Evolutionary conservation across 2,329 filamentous ascomycete genomes (phyloP), one percentile per base, ranked within the genome.

Genomic region (Leptographium wingfieldii): DNA sequence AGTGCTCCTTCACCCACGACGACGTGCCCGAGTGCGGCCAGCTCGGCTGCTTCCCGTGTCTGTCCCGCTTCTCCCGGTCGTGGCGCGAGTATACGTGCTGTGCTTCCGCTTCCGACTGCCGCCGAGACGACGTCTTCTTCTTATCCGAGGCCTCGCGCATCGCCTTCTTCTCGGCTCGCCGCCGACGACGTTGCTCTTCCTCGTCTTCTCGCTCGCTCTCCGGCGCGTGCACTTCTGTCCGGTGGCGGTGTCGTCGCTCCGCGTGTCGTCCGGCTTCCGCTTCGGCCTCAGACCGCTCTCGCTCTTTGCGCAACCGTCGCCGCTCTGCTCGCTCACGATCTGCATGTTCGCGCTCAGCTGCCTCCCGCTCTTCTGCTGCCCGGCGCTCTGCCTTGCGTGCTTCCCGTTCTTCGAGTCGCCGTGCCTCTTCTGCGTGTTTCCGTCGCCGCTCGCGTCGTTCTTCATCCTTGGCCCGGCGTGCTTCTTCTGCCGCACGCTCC

Each of bases 1-100:
- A 81, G 65, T 84, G 78, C 14, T 85, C 82, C 69, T 84, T 84
- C 5, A 85, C 82, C 83, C 83, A 86, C 0, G 81, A 85, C 10
- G 80, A 82, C 0, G 82, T 85, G 31, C 83, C 82, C 7, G 80
- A 84, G 67, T 84, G 80, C 22, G 83, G 82, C 83, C 83, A 85
- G 11, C 73, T 73, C 10, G 75, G 63, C 29, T n/a, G 63, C 29
- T n/a, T 55, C 55, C 33, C 51, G 57, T 43, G 65, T 63, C 68
- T 62, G 61, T 66, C 63, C 59, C 68, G 63, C 60, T 67, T 68
- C 58, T 70, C 74, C 35, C 68, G 72, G 54, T 73, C 74, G 59
- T 71, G 71, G 64, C 75, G 73, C 5, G 75, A 68, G 61, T 79
- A 76, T 55, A 74, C 72, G 51, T 74, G 76, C 38, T 78, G 74